phyloP scores from a whole-genome alignment of 768 basidiomycete species.

The Cantharellus anzutake region DNA sequence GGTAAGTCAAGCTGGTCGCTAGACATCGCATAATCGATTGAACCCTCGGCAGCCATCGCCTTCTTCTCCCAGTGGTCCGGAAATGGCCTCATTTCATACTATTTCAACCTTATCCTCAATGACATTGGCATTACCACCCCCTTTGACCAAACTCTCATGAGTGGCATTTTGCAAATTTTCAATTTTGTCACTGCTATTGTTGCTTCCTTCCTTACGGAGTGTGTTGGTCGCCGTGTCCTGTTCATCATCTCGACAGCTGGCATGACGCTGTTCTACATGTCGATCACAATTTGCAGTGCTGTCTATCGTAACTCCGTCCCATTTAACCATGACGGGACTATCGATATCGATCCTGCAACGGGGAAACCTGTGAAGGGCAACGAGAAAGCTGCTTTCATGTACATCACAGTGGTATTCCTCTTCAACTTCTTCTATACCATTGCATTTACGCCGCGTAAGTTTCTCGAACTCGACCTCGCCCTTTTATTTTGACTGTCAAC shows the following conservation, averaged over 20 bases:
- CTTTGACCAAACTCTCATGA: not conserved
- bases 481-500: conserved; percentile 16
- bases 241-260: conserved; percentile 37
- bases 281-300: conserved; percentile 3
- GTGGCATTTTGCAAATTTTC: conserved; percentile 41
- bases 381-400: conserved; percentile 4
- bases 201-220: conserved; percentile 48
- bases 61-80: conserved; percentile 23
- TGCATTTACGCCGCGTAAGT: not conserved
- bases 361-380: conserved; percentile 1
- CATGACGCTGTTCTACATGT: conserved; percentile 16
- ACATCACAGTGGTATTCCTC: conserved; percentile 3
- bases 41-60: conserved; percentile 32
- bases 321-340: not conserved
- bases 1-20: conserved; percentile 15
- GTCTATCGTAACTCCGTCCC: not conserved
- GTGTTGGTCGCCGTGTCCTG: conserved; percentile 19
- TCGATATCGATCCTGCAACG: not conserved
- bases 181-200: conserved; percentile 36
- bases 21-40: conserved; percentile 31
- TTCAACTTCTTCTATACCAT: conserved; percentile 2
- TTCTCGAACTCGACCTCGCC: too few relatives aligned
- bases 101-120: not conserved
- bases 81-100: too few relatives aligned
- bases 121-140: conserved; percentile 4